Evolutionary conservation across 495 filamentous ascomycete species (phyloP), one percentile per base, ranked within the genome.

Genomic region (Sordaria brevicollis): DNA sequence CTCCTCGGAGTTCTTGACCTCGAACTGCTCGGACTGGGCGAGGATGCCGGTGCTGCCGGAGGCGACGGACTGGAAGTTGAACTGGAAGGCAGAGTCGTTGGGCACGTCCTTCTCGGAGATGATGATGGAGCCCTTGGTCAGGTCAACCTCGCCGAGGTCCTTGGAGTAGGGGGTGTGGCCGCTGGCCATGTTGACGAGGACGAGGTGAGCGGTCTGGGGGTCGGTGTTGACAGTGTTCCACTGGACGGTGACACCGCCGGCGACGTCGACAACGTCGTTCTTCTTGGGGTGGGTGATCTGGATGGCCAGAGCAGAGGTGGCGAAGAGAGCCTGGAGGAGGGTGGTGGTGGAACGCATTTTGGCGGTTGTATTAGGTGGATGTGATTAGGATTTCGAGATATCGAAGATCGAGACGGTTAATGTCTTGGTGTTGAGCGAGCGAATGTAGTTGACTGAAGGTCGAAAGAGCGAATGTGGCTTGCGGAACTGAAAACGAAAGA

Each of bases 101-200:
- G 71, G 73, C 0, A 75, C 70, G 69, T 71, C 69, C 17, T 65
- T 3, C 68, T 69, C 67, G 5, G 43, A 67, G 34, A 78, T 69
- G 34, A 34, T 38, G 67, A 73, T 17, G 70, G 67, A 69, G 70
- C 75, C 75, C 62, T 49, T 67, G 34, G 65, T 71, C 17, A 78
- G 72, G 70, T 77, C 75, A 67, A 78, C 34, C 71, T 73, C 73
- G 68, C 74, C 76, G 38, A 78, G 68, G 65, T 76, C 75, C 69
- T 74, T 73, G 71, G 21, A 67, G 73, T 49, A 77, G 38, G 75
- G 76, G 36, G 72, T 73, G 73, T 74, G 70, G 65, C 76, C 76
- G 65, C 67, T 35, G 72, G 76, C 76, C 75, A 73, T 71, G 75
- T 78, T 78, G 73, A 78, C 76, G 21, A 78, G 75, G 65, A 74